These are phyloP conservation scores for Kalmusia sp. DNA, from an alignment of 2,329 filamentous ascomycete genomes.

Conservation along the genomic window DNA sequence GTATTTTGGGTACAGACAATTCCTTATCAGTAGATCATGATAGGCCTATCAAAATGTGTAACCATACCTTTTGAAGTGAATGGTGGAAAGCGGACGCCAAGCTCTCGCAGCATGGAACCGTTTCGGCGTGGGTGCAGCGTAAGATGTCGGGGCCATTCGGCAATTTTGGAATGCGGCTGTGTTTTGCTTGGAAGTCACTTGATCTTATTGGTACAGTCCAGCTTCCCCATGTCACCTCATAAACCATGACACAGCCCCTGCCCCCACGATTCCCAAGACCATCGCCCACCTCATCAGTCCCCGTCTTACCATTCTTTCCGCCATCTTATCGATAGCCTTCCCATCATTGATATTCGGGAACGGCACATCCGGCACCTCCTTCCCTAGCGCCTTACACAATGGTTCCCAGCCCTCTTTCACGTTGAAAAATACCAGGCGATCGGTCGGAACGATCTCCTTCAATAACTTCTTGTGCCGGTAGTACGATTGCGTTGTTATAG, in stretches of 20 bases:
- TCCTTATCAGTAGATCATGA: too few species aligned
- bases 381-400: slow-evolving; percentile 18
- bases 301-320: slow-evolving; percentile 19
- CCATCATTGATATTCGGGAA: slow-evolving; percentile 33
- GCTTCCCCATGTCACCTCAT: neutral
- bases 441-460: slow-evolving; percentile 17
- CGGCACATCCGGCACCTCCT: slow-evolving; percentile 14
- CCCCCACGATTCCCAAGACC: slow-evolving; percentile 15
- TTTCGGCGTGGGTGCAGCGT: too few species aligned
- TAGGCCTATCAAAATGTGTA: too few species aligned
- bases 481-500: slow-evolving; percentile 1
- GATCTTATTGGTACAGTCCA: too few species aligned
- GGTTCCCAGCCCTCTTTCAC: slow-evolving; percentile 22
- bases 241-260: neutral
- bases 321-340: slow-evolving; percentile 27
- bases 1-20: too few species aligned
- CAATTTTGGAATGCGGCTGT: too few species aligned
- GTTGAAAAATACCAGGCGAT: slow-evolving; percentile 17
- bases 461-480: slow-evolving; percentile 15
- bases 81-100: too few species aligned
- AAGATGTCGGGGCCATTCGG: too few species aligned
- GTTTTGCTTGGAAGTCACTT: too few species aligned
- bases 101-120: too few species aligned
- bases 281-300: slow-evolving; percentile 43
- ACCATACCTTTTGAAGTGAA: too few species aligned